Base-by-base conservation (phyloP, 2,329 filamentous ascomycete species). In the Neonectria punicea region DNA sequence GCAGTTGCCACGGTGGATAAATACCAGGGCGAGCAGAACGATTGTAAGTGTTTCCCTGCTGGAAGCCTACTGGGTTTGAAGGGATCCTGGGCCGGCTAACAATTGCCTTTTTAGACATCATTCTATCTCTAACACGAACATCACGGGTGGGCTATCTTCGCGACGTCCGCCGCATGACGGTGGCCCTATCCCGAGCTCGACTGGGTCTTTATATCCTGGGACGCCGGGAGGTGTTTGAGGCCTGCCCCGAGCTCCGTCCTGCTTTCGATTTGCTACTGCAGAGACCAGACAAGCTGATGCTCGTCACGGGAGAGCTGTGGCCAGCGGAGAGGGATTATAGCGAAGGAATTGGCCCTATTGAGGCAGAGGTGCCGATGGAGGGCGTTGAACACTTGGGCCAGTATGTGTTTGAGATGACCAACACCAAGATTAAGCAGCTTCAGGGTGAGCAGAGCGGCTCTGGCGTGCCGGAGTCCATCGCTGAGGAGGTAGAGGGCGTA, bases 1-100 rank as follows among this genome's bases (percentile, higher is more conserved):
- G 91, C 92, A 58, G 93, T 99, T 30, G 94, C 93, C 4, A 99
- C 97, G 5, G 95, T 99, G 68, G 96, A 99, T 82, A 98, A 97
- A 79, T 99, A 98, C 76, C 96, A 99, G 82, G 97, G 96, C 78
- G 96, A 99, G 84, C 96, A 99, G 81, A 99, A 99, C 80, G 96
- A 99, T 76, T 98, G 93, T 96, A 86, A 86, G 92, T 89, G 61
- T 18, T 36, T 13, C 51, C 28, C 41, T 30, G 36, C 6, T 30
- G 34, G n/a, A 63, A 59, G 36, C 10, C 16, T n/a, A 11, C 13
- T 36, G 5, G 16, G 4, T 9, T 22, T 28, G 18, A 25, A 1
- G 18, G 22, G 2, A 30, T 18, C 41, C 13, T 4, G n/a, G 49
- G 61, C 16, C 20, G 28, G 61, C 74, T 79, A 64, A 78, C 63